phyloP scores from a whole-genome alignment of 305 asterid species.

The Plantago lanceolata region DNA sequence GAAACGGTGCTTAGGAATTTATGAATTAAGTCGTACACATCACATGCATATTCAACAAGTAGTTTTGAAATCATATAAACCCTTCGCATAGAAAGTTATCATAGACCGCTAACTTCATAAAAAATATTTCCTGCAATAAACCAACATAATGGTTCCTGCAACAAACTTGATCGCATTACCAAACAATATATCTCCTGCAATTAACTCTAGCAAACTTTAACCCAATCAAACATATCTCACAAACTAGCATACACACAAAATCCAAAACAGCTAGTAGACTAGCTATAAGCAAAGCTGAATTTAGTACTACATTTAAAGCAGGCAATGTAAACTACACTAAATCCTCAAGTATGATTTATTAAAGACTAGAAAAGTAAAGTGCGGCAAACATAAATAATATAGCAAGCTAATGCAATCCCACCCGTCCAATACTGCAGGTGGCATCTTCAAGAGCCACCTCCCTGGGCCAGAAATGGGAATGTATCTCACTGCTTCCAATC shows the following conservation, averaged over 20 bases:
- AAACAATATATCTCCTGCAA: no score
- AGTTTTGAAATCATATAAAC: no score
- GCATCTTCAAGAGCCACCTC: slow-evolving; percentile 36
- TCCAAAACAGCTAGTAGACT: slow-evolving; percentile 37
- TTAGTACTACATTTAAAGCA: slow-evolving; percentile 37
- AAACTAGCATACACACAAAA: slow-evolving; percentile 28
- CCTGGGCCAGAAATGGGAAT: slow-evolving; percentile 30
- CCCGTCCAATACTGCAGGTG: slow-evolving; percentile 21
- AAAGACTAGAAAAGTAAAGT: slow-evolving; percentile 34
- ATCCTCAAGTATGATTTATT: slow-evolving; percentile 52
- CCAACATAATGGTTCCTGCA: no score
- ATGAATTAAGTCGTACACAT: no score
- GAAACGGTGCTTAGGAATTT: no score
- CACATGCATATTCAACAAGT: no score
- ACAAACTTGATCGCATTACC: no score
- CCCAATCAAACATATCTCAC: slow-evolving; percentile 39
- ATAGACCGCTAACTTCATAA: no score
- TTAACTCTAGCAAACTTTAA: slow-evolving; percentile 29
- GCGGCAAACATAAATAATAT: no score
- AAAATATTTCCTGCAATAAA: no score
- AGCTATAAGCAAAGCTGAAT: slow-evolving; percentile 47
- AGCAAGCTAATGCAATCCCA: slow-evolving; percentile 36
- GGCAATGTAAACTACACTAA: slow-evolving; percentile 34
- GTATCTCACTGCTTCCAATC: slow-evolving; percentile 31
- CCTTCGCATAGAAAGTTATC: no score